Evolutionary conservation across 2,329 filamentous ascomycete genomes (phyloP).

Genomic region (Fonsecaea pedrosoi): DNA sequence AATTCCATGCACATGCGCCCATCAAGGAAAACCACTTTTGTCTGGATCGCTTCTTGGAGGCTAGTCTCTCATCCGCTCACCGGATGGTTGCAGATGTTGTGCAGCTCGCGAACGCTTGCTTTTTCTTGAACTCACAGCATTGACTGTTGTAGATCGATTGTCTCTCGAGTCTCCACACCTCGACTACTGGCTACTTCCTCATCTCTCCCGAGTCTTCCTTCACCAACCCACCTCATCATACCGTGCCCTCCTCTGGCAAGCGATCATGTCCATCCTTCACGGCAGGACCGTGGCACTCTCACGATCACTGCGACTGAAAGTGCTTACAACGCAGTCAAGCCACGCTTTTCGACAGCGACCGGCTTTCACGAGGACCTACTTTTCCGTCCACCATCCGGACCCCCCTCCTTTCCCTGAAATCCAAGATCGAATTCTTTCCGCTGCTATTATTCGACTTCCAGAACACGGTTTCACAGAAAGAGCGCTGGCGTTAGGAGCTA

Average conservation of each 20-base stretch:
- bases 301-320: neutral
- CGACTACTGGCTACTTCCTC: neutral
- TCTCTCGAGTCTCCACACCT: constrained; percentile 7
- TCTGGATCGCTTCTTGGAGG: neutral
- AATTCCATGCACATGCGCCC: too few species aligned
- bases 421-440: constrained; percentile 78
- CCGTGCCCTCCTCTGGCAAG: neutral
- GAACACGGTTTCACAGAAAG: constrained; percentile 79
- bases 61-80: constrained; percentile 8
- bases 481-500: constrained; percentile 77
- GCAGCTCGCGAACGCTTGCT: neutral
- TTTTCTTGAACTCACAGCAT: neutral
- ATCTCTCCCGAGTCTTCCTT: neutral
- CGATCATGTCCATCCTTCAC: constrained; percentile 8
- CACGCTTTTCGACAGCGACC: neutral
- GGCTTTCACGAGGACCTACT: constrained; percentile 58
- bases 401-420: constrained; percentile 69
- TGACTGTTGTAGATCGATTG: neutral
- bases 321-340: neutral
- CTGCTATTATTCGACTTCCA: constrained; percentile 81
- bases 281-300: neutral
- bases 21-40: neutral
- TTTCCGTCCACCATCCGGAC: constrained; percentile 73
- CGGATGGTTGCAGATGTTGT: constrained; percentile 21
- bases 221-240: neutral